Evolutionary conservation across 2,329 filamentous ascomycete species (phyloP).

Genomic region (Paecilomyces dactylethromorphus): DNA sequence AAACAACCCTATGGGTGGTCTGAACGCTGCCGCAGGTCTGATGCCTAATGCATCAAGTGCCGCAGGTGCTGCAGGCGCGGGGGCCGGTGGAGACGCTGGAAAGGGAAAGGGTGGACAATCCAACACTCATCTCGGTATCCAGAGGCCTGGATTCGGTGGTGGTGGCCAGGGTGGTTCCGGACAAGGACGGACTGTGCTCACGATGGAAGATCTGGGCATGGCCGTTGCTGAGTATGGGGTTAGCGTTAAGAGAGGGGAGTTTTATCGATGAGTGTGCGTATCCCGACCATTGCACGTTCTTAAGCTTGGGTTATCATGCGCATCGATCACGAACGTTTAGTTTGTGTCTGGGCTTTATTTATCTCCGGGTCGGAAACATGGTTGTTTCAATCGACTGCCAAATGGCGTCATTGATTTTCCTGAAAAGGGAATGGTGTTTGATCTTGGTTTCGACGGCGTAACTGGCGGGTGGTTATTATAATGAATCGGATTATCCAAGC

Average conservation of each 20-base stretch:
- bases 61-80: slow-evolving; percentile 47
- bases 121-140: slow-evolving; percentile 60
- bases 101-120: slow-evolving; percentile 44
- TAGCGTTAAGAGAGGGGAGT: slow-evolving; percentile 95
- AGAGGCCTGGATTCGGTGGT: slow-evolving; percentile 74
- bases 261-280: slow-evolving; percentile 62
- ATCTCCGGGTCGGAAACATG: background rate
- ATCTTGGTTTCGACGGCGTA: background rate
- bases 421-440: background rate
- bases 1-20: slow-evolving; percentile 85
- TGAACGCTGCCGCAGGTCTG: slow-evolving; percentile 60
- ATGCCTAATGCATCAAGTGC: slow-evolving; percentile 49
- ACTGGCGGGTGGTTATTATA: background rate
- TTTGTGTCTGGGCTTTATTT: background rate
- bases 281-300: background rate
- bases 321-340: background rate
- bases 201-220: slow-evolving; percentile 98
- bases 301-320: background rate
- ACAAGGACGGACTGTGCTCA: slow-evolving; percentile 87
- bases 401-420: background rate
- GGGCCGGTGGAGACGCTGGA: slow-evolving; percentile 33
- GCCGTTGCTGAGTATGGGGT: slow-evolving; percentile 96
- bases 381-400: background rate
- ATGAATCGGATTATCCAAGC: background rate
- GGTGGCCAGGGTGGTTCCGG: slow-evolving; percentile 76